Percentiles rank a stretch among this genome's conserved stretches.
phyloP scores from a whole-genome alignment of 495 filamentous ascomycete genomes.

The Pseudomonodictys pantanalensis region DNA sequence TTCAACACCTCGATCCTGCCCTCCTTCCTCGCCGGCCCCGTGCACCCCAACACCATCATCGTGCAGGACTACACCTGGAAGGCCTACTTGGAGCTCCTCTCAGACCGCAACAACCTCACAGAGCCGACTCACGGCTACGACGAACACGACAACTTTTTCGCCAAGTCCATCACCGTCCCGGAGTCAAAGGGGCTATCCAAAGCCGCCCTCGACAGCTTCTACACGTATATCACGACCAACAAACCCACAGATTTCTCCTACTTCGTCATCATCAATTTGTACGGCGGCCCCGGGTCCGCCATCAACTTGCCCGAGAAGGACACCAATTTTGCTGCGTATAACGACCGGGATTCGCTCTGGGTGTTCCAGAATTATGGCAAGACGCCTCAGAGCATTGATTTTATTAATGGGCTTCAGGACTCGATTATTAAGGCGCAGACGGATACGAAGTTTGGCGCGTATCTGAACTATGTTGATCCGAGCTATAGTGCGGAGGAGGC shows the following conservation, averaged over 20 bases:
- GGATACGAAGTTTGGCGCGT: conserved; percentile 44
- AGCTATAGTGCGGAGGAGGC: conserved; percentile 47
- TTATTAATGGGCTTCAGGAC: conserved; percentile 46
- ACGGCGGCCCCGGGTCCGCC: conserved; percentile 29
- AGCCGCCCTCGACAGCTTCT: conserved; percentile 44
- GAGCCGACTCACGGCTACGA: conserved; percentile 35
- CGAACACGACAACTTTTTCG: conserved; percentile 51
- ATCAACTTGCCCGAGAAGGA: conserved; percentile 29
- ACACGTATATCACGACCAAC: conserved; percentile 44
- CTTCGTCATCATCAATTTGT: conserved; percentile 33
- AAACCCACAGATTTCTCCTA: neutral
- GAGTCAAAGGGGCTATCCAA: conserved; percentile 40
- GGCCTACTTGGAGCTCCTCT: conserved; percentile 18
- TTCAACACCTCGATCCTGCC: conserved; percentile 24
- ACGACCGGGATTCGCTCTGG: conserved; percentile 49
- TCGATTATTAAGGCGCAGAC: conserved; percentile 36
- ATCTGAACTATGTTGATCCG: conserved; percentile 73
- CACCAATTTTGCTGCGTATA: conserved; percentile 45
- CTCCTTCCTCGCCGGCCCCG: conserved; percentile 23
- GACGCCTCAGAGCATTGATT: conserved; percentile 40
- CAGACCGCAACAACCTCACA: conserved; percentile 30
- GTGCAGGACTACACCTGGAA: conserved; percentile 17
- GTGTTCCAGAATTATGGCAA: conserved; percentile 34
- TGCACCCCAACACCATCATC: neutral
- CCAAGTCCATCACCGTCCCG: conserved; percentile 47